phyloP scores from a whole-genome alignment of 768 basidiomycete species.

The Tricholoma sp. region DNA sequence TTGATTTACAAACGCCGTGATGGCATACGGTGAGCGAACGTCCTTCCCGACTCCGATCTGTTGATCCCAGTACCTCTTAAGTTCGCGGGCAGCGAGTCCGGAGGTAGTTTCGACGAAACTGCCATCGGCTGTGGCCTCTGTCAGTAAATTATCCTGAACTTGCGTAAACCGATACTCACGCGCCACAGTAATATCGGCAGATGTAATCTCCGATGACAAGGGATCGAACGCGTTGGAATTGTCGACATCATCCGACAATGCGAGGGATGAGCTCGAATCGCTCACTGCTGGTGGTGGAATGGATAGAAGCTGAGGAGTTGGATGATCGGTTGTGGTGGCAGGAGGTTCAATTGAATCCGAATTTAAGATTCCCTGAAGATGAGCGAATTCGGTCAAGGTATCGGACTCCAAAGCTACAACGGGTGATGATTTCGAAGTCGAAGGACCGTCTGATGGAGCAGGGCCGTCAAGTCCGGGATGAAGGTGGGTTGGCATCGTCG shows the following conservation, averaged over 20 bases:
- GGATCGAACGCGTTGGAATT: slow-evolving; percentile 30
- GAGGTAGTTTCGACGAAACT: slow-evolving; percentile 80
- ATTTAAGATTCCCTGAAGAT: slow-evolving; percentile 6
- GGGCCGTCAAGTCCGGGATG: slow-evolving; percentile 20
- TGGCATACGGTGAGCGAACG: slow-evolving; percentile 72
- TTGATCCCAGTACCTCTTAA: slow-evolving; percentile 74
- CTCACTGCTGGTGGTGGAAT: slow-evolving; percentile 32
- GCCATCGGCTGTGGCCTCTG: slow-evolving; percentile 48
- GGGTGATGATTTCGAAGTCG: slow-evolving; percentile 14
- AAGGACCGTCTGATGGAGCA: slow-evolving; percentile 24
- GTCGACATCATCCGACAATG: slow-evolving; percentile 39
- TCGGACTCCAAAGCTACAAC: slow-evolving; percentile 5
- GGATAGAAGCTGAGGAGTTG: slow-evolving; percentile 31
- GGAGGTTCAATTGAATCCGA: background rate
- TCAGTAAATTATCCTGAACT: slow-evolving; percentile 4
- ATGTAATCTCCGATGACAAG: slow-evolving; percentile 45
- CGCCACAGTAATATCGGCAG: slow-evolving; percentile 55
- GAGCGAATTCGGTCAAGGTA: slow-evolving; percentile 2
- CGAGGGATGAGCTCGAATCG: slow-evolving; percentile 37
- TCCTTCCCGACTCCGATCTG: slow-evolving; percentile 59
- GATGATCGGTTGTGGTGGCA: background rate
- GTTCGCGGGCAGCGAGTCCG: slow-evolving; percentile 66
- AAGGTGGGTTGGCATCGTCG: slow-evolving; percentile 12
- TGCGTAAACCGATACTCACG: slow-evolving; percentile 35
- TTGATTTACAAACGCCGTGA: slow-evolving; percentile 79